phyloP scores from a whole-genome alignment of 257 asterid genomes.

The Solanum corneliomulleri region DNA sequence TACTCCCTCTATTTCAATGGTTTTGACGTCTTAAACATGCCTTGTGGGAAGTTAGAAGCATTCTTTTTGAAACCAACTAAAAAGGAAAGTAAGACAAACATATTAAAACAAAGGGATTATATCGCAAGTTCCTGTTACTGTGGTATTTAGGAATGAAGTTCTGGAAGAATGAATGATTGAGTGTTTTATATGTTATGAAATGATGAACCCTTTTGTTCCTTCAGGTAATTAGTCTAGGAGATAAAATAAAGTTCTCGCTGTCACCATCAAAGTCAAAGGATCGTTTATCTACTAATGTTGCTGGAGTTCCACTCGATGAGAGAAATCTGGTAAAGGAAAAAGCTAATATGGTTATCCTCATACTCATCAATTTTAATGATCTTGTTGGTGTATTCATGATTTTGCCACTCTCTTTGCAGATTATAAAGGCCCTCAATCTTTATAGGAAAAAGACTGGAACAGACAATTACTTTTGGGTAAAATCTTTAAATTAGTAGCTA shows the following conservation, averaged over 20 bases:
- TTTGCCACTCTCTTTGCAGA: conserved; percentile 41
- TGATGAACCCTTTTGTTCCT: conserved; percentile 10
- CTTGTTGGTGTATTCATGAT: neutral
- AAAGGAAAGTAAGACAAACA: neutral
- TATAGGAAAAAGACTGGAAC: conserved; percentile 81
- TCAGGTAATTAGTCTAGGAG: conserved; percentile 93
- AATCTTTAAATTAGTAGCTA: neutral
- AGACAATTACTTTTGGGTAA: conserved; percentile 78
- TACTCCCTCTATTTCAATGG: neutral
- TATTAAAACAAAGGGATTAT: neutral
- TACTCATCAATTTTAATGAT: neutral
- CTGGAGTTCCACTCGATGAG: conserved; percentile 82
- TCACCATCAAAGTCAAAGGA: conserved; percentile 77
- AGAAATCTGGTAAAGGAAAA: conserved; percentile 48
- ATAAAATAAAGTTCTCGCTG: conserved; percentile 71
- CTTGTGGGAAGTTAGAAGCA: neutral
- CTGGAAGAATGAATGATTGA: neutral
- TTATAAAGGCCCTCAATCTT: conserved; percentile 92
- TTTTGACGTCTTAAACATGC: neutral
- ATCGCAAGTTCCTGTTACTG: neutral
- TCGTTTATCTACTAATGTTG: conserved; percentile 62
- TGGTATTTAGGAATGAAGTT: neutral
- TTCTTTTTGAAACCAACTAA: neutral
- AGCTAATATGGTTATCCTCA: neutral
- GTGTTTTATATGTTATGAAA: neutral